phyloP scores from a whole-genome alignment of 495 filamentous ascomycete species.

The Hypoxylon lienhwacheense region DNA sequence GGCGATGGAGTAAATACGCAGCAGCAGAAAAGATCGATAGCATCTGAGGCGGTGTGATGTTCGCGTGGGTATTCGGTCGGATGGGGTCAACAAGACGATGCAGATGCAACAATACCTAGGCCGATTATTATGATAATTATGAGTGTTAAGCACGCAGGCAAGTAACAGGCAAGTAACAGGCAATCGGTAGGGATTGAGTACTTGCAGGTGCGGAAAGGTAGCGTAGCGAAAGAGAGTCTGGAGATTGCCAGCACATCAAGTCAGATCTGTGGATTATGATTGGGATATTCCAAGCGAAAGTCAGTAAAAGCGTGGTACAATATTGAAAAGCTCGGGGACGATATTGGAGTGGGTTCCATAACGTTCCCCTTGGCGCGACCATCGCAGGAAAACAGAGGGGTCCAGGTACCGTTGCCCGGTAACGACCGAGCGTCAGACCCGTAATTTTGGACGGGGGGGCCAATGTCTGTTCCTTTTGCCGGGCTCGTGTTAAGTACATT shows the following conservation, averaged over 20 bases:
- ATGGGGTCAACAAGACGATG: constrained; percentile 29
- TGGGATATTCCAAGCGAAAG: constrained; percentile 18
- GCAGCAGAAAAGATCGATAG: constrained; percentile 10
- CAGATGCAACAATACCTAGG: constrained; percentile 21
- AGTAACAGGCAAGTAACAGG: constrained; percentile 5
- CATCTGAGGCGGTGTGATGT: constrained; percentile 31
- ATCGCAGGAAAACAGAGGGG: constrained; percentile 36
- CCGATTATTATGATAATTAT: constrained; percentile 32
- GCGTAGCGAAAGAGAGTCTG: constrained; percentile 9
- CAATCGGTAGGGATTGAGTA: constrained; percentile 2
- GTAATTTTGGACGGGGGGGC: constrained; percentile 11
- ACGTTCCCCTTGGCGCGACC: constrained; percentile 20
- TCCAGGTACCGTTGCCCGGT: constrained; percentile 30
- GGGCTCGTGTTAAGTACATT: constrained; percentile 2
- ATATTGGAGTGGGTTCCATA: constrained; percentile 21
- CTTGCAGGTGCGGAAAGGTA: constrained; percentile 9
- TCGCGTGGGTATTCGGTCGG: constrained; percentile 21
- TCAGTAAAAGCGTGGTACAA: constrained; percentile 9
- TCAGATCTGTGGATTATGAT: constrained; percentile 30
- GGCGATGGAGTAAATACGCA: constrained; percentile 32
- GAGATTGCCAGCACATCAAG: constrained; percentile 32
- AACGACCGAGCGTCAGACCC: constrained; percentile 12
- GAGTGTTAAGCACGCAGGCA: constrained; percentile 18
- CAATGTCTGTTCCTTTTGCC: constrained; percentile 6
- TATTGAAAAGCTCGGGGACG: constrained; percentile 27